Evolutionary conservation across 2,329 filamentous ascomycete genomes (phyloP), one percentile per base, ranked within the genome.

Genomic region (Sporothrix brasiliensis): DNA sequence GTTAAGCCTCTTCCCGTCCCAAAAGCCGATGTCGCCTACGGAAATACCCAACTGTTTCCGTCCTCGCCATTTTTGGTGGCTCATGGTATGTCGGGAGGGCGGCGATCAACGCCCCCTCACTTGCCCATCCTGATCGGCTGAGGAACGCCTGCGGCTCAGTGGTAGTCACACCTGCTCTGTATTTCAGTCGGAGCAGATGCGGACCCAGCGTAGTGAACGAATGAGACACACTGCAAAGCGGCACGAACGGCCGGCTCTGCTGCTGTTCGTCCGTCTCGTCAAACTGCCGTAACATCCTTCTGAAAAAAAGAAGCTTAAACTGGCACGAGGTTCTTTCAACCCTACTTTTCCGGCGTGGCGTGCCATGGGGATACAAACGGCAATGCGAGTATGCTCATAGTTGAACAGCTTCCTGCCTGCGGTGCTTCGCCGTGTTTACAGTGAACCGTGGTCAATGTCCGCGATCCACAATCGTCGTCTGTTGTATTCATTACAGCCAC

Each of bases 51-150:
- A 67, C 63, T 68, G 66, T 52, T 56, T 56, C 66, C 44, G 50
- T 68, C 52, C 24, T 54, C 66, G n/a, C 52, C 49, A 19, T 30
- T 27, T 54, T 54, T 54, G 16, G 47, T 41, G 21, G 66, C 49
- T 56, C 67, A 68, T 68, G 53, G 53, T 52, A 68, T 14, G n/a
- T 24, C 66, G 67, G 53, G 67, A 60, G 53, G 24, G 41, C 53
- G 67, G 41, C 24, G 67, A 68, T 68, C 67, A n/a, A 19, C 41
- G 10, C 39, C 41, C 21, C 16, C 56, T n/a, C 58, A 30, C 27
- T 30, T 30, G 27, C n/a, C n/a, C 39, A 16, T 21, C 11, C 58
- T n/a, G n/a, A 30, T 34, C n/a, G 16, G 24, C 39, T 61, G 58
- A 21, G 19, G 56, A 30, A 60, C 30, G 24, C 19, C 10, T 30